Base-by-base conservation (phyloP, 2,329 filamentous ascomycete species). In the Fusarium illudens region DNA sequence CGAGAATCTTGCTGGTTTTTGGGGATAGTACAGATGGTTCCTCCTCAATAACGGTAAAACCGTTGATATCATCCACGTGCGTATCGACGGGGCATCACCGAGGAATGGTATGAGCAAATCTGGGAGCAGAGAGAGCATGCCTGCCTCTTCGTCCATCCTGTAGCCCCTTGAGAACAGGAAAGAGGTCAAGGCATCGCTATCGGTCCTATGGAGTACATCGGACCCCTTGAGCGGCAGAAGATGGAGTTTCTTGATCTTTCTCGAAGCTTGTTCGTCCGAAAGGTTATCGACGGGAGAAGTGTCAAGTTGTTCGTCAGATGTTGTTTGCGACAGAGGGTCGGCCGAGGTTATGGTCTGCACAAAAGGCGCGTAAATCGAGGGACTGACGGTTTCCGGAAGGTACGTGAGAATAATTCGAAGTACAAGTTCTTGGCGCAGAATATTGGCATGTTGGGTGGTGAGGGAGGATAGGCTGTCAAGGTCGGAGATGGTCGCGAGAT, bases 371-470 rank as follows among this genome's bases (percentile, higher is more conserved):
- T 94, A 94, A 46, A 82, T 76, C n/a, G 79, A 79, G 6, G 92
- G 88, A 6, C 86, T 86, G 6, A 88, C 75, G 42, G 86, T 90
- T 77, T 95, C 92, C 25, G 93, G 93, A 1, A 96, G 84, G 75
- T 90, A 92, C 19, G 90, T 92, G 46, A 96, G 84, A 20, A 96
- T 80, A 55, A 96, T 89, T 44, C 90, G 89, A 60, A 96, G 83
- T 22, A 92, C 76, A 13, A 93, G 80, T 59, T 91, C 87, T 44
- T 86, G 84, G 27, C 85, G 83, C 57, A 96, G 82, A 34, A 89
- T 83, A 57, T 85, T 81, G 55, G 80, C 78, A 70, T 91, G 81
- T 36, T 83, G 81, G 20, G 85, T 82, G 54, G 87, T 84, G 65
- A 96, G 82, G 55, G 82, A 82, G 59, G 86, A 84, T 62, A 96